These are phyloP conservation scores for Camillea tinctor DNA, from an alignment of 2,329 filamentous ascomycete genomes.

Conservation along the genomic window DNA sequence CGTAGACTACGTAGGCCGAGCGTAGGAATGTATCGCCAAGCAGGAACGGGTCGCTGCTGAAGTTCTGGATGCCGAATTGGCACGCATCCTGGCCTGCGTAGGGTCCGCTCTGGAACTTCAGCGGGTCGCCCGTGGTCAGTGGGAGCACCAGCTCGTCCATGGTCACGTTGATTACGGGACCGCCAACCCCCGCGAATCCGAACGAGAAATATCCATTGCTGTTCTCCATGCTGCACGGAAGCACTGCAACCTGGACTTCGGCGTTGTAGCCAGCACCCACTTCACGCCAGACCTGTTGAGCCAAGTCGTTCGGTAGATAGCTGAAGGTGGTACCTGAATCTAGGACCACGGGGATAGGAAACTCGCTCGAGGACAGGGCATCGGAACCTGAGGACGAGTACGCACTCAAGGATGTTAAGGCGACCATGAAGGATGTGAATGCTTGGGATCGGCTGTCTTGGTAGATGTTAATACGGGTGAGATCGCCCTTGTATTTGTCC, in stretches of 20 bases:
- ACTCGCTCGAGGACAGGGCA: conserved; percentile 39
- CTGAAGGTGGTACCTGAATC: conserved; percentile 75
- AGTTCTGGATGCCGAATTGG: conserved; percentile 57
- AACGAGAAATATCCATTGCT: conserved; percentile 53
- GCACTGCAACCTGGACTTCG: conserved; percentile 38
- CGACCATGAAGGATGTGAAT: conserved; percentile 48
- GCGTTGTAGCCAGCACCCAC: conserved; percentile 49
- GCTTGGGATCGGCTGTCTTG: conserved; percentile 36
- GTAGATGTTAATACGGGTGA: conserved; percentile 61
- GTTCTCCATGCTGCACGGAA: conserved; percentile 49
- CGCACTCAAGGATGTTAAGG: conserved; percentile 47
- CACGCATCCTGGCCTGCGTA: conserved; percentile 49
- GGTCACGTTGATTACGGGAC: conserved; percentile 49
- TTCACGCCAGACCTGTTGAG: conserved; percentile 51
- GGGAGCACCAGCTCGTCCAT: conserved; percentile 58
- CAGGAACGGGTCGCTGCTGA: conserved; percentile 41
- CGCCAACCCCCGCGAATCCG: conserved; percentile 47
- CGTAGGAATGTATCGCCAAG: conserved; percentile 60
- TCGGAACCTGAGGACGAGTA: conserved; percentile 50
- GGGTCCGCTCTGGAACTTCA: conserved; percentile 39
- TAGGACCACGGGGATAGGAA: conserved; percentile 61
- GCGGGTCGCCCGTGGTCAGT: conserved; percentile 34
- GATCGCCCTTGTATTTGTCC: conserved; percentile 65
- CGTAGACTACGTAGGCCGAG: conserved; percentile 61
- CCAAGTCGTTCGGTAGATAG: conserved; percentile 65